A percentile compares a stretch with the other conserved stretches of the same genome.
These are phyloP conservation scores for Malassezia arunalokei DNA, from an alignment of 1,284 basidiomycete species.

Conservation along the genomic window DNA sequence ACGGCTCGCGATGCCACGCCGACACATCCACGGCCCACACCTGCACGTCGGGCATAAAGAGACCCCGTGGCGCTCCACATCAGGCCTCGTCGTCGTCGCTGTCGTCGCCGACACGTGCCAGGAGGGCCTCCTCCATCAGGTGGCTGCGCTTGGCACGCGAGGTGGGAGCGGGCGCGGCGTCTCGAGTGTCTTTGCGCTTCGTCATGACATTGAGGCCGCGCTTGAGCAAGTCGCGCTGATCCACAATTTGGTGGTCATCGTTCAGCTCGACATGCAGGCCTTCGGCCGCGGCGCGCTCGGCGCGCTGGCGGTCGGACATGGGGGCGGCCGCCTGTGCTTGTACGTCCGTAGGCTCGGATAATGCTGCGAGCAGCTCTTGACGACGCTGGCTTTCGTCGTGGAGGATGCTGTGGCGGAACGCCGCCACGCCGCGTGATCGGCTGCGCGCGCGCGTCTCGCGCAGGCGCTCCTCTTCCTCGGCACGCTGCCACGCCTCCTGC, in stretches of 20 bases:
- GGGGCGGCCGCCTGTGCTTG: not conserved
- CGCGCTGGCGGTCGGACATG: slow-evolving; percentile 56
- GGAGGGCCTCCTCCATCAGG: slow-evolving; percentile 15
- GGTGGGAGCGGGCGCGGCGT: not conserved
- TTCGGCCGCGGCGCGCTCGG: slow-evolving; percentile 54
- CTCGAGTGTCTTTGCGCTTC: slow-evolving; percentile 1
- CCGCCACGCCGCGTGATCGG: slow-evolving; percentile 61
- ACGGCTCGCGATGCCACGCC: slow-evolving; percentile 7
- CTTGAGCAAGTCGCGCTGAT: slow-evolving; percentile 78
- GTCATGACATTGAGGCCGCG: slow-evolving; percentile 73
- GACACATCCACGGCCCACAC: slow-evolving; percentile 30
- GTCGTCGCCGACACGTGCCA: slow-evolving; percentile 1
- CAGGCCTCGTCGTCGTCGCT: not conserved
- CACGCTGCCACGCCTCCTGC: slow-evolving; percentile 75
- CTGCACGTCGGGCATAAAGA: not conserved
- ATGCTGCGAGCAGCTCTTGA: slow-evolving; percentile 31
- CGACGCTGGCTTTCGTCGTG: slow-evolving; percentile 26
- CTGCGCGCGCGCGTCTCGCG: slow-evolving; percentile 70
- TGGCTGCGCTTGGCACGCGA: slow-evolving; percentile 6
- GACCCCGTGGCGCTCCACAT: not conserved
- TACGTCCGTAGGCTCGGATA: not conserved
- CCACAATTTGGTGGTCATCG: slow-evolving; percentile 92
- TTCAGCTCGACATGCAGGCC: slow-evolving; percentile 88
- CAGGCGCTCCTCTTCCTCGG: slow-evolving; percentile 60
- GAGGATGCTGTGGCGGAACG: slow-evolving; percentile 37